Evolutionary conservation across 805 yeast species (phyloP).

Genomic region (Candida insectalens): DNA sequence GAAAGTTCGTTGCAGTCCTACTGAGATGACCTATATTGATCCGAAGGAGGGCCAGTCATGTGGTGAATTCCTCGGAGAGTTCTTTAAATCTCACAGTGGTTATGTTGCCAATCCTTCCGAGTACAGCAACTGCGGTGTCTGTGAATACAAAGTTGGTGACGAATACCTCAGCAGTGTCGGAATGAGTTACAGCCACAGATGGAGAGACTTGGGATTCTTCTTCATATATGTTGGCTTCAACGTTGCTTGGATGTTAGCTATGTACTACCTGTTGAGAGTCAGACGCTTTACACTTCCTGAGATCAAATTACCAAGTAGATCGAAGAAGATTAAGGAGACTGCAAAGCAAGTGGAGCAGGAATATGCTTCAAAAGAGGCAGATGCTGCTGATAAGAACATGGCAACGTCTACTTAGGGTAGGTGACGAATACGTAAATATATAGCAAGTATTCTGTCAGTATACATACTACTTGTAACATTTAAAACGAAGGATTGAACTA

Average conservation of each 20-base stretch:
- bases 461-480: too few species aligned
- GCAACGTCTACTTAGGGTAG: too few species aligned
- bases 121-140: slow-evolving; percentile 39
- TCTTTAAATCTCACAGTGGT: slow-evolving; percentile 37
- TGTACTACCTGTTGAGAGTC: slow-evolving; percentile 13
- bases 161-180: slow-evolving; percentile 34
- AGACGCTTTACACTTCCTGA: too few species aligned
- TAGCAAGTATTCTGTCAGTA: too few species aligned
- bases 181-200: slow-evolving; percentile 35
- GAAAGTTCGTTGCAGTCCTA: slow-evolving; percentile 35
- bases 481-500: too few species aligned
- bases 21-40: slow-evolving; percentile 39
- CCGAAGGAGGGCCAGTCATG: slow-evolving; percentile 63
- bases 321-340: neutral
- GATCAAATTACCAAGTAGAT: too few species aligned
- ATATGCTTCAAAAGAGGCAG: too few species aligned
- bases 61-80: slow-evolving; percentile 35
- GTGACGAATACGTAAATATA: too few species aligned
- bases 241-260: slow-evolving; percentile 9
- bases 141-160: slow-evolving; percentile 36
- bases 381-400: too few species aligned
- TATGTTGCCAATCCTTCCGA: slow-evolving; percentile 46
- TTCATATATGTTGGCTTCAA: slow-evolving; percentile 51
- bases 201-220: slow-evolving; percentile 62
- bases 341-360: neutral